Percentiles rank a stretch among this genome's conserved stretches.
phyloP scores from a whole-genome alignment of 495 filamentous ascomycete species.

The Aspergillus sclerotiicarbonarius region DNA sequence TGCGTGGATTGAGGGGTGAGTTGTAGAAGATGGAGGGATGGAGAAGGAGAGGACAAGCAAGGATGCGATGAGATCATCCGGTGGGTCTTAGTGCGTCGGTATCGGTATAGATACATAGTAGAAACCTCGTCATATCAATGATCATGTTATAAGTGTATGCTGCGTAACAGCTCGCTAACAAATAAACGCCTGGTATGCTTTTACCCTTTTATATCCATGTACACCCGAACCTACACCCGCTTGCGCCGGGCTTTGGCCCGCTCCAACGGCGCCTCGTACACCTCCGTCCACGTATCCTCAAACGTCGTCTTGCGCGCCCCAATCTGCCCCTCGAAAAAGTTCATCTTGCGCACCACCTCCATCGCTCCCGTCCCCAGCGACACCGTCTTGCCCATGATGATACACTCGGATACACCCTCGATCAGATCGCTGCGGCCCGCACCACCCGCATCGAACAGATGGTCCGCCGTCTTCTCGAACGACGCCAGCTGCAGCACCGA shows the following conservation, averaged over 20 bases:
- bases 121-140: too few species aligned
- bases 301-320: slow-evolving; percentile 65
- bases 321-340: slow-evolving; percentile 63
- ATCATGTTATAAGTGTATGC: too few species aligned
- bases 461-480: slow-evolving; percentile 98
- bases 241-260: slow-evolving; percentile 22
- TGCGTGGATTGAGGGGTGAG: background rate
- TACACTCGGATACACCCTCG: slow-evolving; percentile 92
- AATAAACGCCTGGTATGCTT: too few species aligned
- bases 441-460: slow-evolving; percentile 92
- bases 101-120: too few species aligned
- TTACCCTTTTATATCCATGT: slow-evolving; percentile 8
- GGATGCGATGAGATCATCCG: background rate
- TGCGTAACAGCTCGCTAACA: too few species aligned
- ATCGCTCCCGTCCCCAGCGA: slow-evolving; percentile 87
- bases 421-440: slow-evolving; percentile 85
- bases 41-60: background rate
- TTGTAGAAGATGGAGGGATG: background rate
- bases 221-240: slow-evolving; percentile 24
- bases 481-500: slow-evolving; percentile 90
- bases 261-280: slow-evolving; percentile 26
- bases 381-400: slow-evolving; percentile 97
- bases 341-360: slow-evolving; percentile 76
- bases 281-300: slow-evolving; percentile 67
- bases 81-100: background rate